Base-by-base conservation (phyloP, 2,329 filamentous ascomycete genomes). In the Diaporthe sp. region DNA sequence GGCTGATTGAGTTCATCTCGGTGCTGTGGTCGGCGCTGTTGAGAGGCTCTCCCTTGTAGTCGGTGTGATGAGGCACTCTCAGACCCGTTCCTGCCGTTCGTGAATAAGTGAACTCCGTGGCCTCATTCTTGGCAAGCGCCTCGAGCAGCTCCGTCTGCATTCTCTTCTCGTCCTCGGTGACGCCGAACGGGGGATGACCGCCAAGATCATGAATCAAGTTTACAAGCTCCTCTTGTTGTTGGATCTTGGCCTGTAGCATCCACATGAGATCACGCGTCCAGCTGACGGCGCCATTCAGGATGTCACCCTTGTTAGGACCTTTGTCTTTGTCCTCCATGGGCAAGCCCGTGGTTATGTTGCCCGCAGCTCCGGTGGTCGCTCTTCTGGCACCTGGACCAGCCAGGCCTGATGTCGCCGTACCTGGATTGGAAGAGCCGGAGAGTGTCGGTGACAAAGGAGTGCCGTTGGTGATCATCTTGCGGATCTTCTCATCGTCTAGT, bases 221-320 rank as follows among this genome's bases (percentile, higher is more conserved):
- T 80, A 94, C 92, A 68, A 98, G 90, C 82, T 98, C 94, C 78
- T 97, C 94, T 84, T 98, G 95, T 82, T 96, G 94, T 82, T 97
- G 93, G 78, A 98, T 90, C 86, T 98, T 98, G 81, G 94, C 90
- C 82, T 98, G 93, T 76, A 98, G 87, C 87, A 97, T 93, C 97
- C 97, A 98, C 95, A 98, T 98, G 71, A 99, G 89, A 85, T 99
- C 97, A 78, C 96, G 92, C 77, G 95, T 98, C 97, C 97, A 99
- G 85, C 95, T 95, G 72, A 98, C 97, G 47, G 96, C 94, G 42
- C 97, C 96, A 82, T 98, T 98, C 80, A 99, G 92, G 76, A 99
- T 98, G 81, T 99, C 97, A 67, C 97, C 97, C 86, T 99, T 99
- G 88, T 98, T 98, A 8, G 97, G 97, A 0, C 97, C 97, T 83